Evolutionary conservation across 2,329 filamentous ascomycete species (phyloP), one percentile per base, ranked within the genome.

Genomic region (Colletotrichum falcatum): DNA sequence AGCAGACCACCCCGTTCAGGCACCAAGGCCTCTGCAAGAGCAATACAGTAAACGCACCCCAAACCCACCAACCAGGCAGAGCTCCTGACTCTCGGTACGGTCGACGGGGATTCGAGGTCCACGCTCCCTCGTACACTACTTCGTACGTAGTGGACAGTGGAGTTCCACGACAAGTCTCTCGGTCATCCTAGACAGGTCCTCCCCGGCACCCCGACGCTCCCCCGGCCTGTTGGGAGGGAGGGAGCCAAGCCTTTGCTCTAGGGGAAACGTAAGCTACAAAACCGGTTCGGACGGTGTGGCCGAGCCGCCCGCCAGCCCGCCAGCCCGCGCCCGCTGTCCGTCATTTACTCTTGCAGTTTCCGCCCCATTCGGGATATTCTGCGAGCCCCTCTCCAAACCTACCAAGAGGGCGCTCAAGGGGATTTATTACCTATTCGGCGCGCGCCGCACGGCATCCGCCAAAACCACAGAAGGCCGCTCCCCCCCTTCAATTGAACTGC

Each of bases 231-330:
- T 14, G 33, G 33, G 53, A 37, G 63, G 63, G 67, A 70, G 67
- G 63, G 42, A 66, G 64, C 64, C 68, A 63, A 68, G 53, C 59
- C 68, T 54, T 70, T 20, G 48, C 64, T 71, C 39, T 63, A 71
- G 23, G 39, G 68, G 68, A 59, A 71, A 71, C 68, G 68, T 71
- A 68, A 67, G 58, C 68, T 63, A 71, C 59, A 59, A 70, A 63
- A 70, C 58, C 53, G 66, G 64, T 67, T 71, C 64, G 68, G 68
- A 71, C 64, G 68, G 68, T 59, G 68, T 71, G 53, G 64, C 68
- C 64, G 68, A 42, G 58, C 65, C 64, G 49, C 61, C 61, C 61
- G 66, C 55, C 58, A 30, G 49, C 61, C 61, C 61, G 66, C 55
- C 58, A 30, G 60, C 44, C 46, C 53, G 61, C 61, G 68, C 68